phyloP scores from a whole-genome alignment of 139 green algal genomes.

The Volvox africanus region DNA sequence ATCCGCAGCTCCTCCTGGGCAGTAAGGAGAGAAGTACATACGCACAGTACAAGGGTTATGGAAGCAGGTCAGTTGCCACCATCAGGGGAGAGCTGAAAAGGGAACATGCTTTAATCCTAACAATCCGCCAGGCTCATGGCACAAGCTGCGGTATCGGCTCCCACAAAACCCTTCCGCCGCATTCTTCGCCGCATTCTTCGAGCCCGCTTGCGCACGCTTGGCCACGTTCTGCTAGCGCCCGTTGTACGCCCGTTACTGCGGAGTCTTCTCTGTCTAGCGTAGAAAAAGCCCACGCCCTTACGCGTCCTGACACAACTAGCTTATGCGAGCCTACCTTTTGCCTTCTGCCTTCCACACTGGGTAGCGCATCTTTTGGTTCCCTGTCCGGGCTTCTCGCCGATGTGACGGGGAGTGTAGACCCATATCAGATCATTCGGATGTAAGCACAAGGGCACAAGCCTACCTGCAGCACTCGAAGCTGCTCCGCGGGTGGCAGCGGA shows the following conservation, averaged over 20 bases:
- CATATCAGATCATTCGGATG: too few relatives aligned
- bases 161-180: not conserved
- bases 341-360: not conserved
- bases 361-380: not conserved
- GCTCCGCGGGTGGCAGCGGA: conserved; percentile 52
- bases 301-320: not conserved
- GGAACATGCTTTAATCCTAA: not conserved
- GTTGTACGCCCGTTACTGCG: too few relatives aligned
- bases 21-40: not conserved
- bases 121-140: not conserved
- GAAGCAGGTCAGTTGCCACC: not conserved
- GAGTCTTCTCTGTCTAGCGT: too few relatives aligned
- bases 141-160: not conserved
- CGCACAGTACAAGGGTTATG: not conserved
- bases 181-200: not conserved
- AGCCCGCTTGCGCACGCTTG: too few relatives aligned
- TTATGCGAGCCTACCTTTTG: not conserved
- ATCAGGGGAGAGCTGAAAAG: not conserved
- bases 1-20: conserved; percentile 67
- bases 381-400: not conserved
- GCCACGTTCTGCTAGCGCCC: too few relatives aligned
- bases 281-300: too few relatives aligned
- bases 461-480: conserved; percentile 72
- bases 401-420: too few relatives aligned
- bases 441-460: not conserved